Conservation (phyloP, 345 rosid species). For the Eucalyptus urophylla region DNA sequence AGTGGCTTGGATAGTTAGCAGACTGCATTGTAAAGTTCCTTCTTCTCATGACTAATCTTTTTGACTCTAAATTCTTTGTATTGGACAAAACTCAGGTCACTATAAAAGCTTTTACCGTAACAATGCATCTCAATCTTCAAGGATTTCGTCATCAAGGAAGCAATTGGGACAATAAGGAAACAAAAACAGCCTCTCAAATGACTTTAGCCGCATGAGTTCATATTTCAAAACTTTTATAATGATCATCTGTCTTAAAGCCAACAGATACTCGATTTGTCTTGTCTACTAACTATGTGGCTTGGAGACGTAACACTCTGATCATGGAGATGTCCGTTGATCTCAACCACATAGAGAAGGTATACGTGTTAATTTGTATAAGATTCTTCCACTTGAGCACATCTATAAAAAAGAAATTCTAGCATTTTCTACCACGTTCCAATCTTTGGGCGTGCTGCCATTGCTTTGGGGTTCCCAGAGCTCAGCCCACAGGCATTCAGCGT, state of each 20-base stretch:
- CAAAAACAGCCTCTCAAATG: background rate
- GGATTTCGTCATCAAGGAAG: background rate
- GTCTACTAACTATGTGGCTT: background rate
- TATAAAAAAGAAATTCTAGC: background rate
- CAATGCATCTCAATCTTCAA: background rate
- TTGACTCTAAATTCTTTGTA: background rate
- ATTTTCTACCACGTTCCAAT: background rate
- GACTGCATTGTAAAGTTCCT: background rate
- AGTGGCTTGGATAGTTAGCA: background rate
- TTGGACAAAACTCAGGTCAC: background rate
- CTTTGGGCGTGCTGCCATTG: no score
- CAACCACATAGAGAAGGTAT: background rate
- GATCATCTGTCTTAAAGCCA: background rate
- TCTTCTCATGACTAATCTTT: background rate
- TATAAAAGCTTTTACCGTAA: background rate
- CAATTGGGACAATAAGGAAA: background rate
- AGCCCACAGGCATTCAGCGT: background rate
- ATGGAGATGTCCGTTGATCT: background rate
- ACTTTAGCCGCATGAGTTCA: background rate
- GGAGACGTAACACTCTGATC: background rate
- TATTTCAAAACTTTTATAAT: background rate
- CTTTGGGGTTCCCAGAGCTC: background rate
- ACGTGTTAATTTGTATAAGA: background rate
- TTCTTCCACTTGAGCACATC: background rate
- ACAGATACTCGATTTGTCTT: background rate